These are phyloP conservation scores for Leccinum broughii DNA, from an alignment of 768 basidiomycete species.

Conservation along the genomic window DNA sequence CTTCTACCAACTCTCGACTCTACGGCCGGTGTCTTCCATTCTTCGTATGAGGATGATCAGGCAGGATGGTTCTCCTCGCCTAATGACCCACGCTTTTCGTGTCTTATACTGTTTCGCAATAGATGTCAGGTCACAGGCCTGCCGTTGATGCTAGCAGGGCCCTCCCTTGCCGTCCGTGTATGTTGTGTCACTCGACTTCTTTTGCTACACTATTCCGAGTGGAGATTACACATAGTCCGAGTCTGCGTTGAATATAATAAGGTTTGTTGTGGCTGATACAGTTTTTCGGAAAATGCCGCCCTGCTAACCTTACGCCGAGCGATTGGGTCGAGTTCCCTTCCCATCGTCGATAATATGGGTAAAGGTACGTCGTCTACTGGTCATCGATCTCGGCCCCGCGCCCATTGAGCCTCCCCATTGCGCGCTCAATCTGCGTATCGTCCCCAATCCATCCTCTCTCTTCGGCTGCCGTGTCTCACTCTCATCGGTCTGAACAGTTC, in stretches of 20 bases:
- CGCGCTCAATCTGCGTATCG: not conserved
- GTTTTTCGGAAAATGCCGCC: not conserved
- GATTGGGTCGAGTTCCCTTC: not conserved
- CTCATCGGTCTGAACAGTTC: slow-evolving; percentile 51
- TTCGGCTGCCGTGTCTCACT: not conserved
- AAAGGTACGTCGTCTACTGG: slow-evolving; percentile 49
- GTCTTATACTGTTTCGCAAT: too few species aligned
- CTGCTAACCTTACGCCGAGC: not conserved
- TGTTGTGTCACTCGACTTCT: too few species aligned
- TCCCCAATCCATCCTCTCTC: not conserved
- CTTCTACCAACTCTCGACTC: too few species aligned
- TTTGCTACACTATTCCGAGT: too few species aligned
- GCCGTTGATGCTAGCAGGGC: too few species aligned
- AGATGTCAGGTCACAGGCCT: too few species aligned
- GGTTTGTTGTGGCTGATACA: slow-evolving; percentile 2
- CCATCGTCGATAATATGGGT: slow-evolving; percentile 64
- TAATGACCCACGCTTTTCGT: too few species aligned
- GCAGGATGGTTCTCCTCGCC: too few species aligned
- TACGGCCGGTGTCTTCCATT: too few species aligned
- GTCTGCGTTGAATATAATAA: not conserved
- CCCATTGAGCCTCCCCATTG: not conserved
- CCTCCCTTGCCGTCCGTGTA: too few species aligned
- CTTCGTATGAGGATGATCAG: too few species aligned
- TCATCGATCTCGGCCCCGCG: not conserved
- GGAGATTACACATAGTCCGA: too few species aligned